A percentile compares a stretch with the other conserved stretches of the same genome.
These are phyloP conservation scores for Haplosporangium gracile DNA, from an alignment of 192 early-diverging fungal genomes.

Conservation along the genomic window DNA sequence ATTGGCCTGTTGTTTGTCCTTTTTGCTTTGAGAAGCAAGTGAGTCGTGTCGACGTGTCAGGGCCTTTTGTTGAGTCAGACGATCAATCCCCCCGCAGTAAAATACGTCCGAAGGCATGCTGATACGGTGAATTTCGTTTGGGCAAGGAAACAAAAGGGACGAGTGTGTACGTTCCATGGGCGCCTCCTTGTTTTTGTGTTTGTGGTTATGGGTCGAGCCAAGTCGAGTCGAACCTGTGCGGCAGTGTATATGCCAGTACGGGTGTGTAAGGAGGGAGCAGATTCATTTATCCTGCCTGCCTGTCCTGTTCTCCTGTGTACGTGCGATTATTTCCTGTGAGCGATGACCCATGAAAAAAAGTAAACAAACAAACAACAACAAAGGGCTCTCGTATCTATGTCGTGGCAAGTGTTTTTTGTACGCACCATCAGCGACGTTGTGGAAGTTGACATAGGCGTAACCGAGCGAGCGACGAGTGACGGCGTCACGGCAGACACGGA, in stretches of 20 bases:
- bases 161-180: neutral
- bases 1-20: neutral
- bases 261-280: neutral
- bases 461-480: constrained; percentile 96
- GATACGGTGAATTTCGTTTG: neutral
- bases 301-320: neutral
- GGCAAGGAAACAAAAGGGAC: neutral
- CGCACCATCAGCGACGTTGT: constrained; percentile 84
- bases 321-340: neutral
- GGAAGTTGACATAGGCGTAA: constrained; percentile 99
- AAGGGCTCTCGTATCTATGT: neutral
- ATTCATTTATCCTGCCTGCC: neutral
- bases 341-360: neutral
- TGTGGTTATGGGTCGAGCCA: neutral
- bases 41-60: neutral
- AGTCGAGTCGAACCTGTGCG: neutral
- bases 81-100: constrained; percentile 8
- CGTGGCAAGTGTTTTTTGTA: neutral
- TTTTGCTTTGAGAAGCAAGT: too few relatives aligned
- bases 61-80: neutral
- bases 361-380: constrained; percentile 1
- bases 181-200: neutral
- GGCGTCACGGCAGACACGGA: constrained; percentile 98
- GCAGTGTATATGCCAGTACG: neutral
- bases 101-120: constrained; percentile 4